These are phyloP conservation scores for Chlamydomonas applanata DNA, from an alignment of 139 green algal species.

Conservation along the genomic window DNA sequence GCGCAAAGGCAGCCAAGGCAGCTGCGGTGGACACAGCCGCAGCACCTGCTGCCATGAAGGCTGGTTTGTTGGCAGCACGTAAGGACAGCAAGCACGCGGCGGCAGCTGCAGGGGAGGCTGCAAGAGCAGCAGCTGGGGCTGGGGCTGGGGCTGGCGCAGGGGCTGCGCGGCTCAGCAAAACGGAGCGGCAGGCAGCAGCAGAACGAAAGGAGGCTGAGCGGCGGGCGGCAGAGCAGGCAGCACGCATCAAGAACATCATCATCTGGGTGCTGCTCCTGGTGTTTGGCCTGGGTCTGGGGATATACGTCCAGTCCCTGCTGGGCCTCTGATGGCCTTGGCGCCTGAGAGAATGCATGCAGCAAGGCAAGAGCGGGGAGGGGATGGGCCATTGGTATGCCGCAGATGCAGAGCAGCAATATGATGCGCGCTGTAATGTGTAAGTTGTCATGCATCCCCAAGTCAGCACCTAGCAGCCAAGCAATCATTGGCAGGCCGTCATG, in stretches of 20 bases:
- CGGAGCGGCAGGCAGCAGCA: constrained; percentile 4
- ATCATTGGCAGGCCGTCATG: too few species aligned
- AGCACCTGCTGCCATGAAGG: background rate
- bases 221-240: background rate
- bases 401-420: too few species aligned
- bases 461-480: too few species aligned
- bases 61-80: background rate
- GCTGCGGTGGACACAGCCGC: background rate
- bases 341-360: too few species aligned
- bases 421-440: too few species aligned
- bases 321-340: too few species aligned
- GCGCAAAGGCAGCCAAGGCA: background rate
- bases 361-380: too few species aligned
- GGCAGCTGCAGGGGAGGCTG: background rate
- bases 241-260: background rate
- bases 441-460: too few species aligned
- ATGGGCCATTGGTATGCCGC: too few species aligned
- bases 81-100: background rate
- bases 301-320: background rate
- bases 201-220: background rate
- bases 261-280: constrained; percentile 7
- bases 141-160: background rate
- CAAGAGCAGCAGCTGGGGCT: too few species aligned
- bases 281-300: background rate
- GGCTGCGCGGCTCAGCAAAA: background rate